phyloP scores from a whole-genome alignment of 2,329 filamentous ascomycete genomes.

The Aspergillus tamarii region DNA sequence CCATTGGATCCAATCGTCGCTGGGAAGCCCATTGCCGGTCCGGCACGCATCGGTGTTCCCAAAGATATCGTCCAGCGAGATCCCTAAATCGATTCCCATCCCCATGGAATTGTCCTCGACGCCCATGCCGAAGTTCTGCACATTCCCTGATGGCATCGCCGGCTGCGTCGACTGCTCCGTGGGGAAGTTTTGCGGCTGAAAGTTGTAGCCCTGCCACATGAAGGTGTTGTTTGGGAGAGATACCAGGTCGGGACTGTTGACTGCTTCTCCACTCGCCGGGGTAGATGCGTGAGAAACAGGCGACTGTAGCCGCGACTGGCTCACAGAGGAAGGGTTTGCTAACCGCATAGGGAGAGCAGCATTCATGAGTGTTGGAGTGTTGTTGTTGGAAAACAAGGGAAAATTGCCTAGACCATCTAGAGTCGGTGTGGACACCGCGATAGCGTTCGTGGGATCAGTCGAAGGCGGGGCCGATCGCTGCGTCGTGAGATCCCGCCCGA shows the following conservation, averaged over 20 bases:
- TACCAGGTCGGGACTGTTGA: constrained; percentile 46
- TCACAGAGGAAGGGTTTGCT: constrained; percentile 21
- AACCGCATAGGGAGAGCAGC: constrained; percentile 34
- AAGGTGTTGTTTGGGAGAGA: constrained; percentile 47
- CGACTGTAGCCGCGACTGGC: constrained; percentile 35
- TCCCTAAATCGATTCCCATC: constrained; percentile 38
- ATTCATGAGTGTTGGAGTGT: constrained; percentile 25
- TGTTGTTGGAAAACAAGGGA: constrained; percentile 28
- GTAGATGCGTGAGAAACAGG: constrained; percentile 38
- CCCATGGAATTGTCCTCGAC: constrained; percentile 33
- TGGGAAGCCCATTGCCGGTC: constrained; percentile 28
- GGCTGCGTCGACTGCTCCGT: constrained; percentile 26
- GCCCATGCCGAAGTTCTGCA: constrained; percentile 31
- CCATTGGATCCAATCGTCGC: constrained; percentile 45
- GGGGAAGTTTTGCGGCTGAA: constrained; percentile 29
- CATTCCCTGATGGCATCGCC: constrained; percentile 24
- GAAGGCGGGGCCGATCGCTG: constrained; percentile 20
- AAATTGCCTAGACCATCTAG: constrained; percentile 34
- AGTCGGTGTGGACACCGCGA: constrained; percentile 26
- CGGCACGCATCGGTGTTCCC: constrained; percentile 37
- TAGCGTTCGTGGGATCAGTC: constrained; percentile 19
- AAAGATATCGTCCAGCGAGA: constrained; percentile 46
- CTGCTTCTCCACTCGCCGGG: constrained; percentile 30
- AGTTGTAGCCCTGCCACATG: constrained; percentile 45
- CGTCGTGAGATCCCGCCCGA: constrained; percentile 26